Conservation (phyloP, 192 early-diverging fungal species). For the Coemansia sp. region DNA sequence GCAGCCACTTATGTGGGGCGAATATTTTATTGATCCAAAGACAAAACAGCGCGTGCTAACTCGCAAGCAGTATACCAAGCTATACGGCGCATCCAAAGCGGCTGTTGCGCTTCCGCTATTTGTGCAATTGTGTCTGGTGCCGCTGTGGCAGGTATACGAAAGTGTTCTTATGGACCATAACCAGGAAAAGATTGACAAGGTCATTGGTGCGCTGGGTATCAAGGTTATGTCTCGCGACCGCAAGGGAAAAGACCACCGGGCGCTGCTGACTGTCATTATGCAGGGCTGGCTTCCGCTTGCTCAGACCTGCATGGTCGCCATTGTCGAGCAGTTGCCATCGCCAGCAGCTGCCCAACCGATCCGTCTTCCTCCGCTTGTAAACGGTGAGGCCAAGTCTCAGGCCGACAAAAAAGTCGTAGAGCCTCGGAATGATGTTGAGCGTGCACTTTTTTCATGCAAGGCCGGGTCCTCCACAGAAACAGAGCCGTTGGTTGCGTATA, state of each 20-base stretch:
- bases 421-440: conserved; percentile 64
- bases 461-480: conserved; percentile 33
- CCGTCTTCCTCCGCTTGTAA: conserved; percentile 79
- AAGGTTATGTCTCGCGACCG: conserved; percentile 92
- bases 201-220: conserved; percentile 82
- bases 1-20: conserved; percentile 91
- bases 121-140: conserved; percentile 92
- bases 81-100: conserved; percentile 45
- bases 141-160: conserved; percentile 96
- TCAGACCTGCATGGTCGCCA: conserved; percentile 79
- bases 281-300: conserved; percentile 95
- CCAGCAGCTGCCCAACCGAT: conserved; percentile 78
- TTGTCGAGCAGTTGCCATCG: conserved; percentile 87
- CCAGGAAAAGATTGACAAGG: conserved; percentile 90
- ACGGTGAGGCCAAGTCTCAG: conserved; percentile 30
- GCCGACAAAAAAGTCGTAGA: conserved; percentile 41
- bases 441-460: conserved; percentile 77
- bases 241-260: conserved; percentile 77
- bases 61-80: conserved; percentile 85
- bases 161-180: conserved; percentile 66
- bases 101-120: conserved; percentile 71
- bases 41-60: conserved; percentile 82
- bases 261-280: conserved; percentile 80
- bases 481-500: conserved; percentile 79
- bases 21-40: conserved; percentile 96